phyloP scores from a whole-genome alignment of 192 early-diverging fungal species.

The Globomyces pollinis-pini region DNA sequence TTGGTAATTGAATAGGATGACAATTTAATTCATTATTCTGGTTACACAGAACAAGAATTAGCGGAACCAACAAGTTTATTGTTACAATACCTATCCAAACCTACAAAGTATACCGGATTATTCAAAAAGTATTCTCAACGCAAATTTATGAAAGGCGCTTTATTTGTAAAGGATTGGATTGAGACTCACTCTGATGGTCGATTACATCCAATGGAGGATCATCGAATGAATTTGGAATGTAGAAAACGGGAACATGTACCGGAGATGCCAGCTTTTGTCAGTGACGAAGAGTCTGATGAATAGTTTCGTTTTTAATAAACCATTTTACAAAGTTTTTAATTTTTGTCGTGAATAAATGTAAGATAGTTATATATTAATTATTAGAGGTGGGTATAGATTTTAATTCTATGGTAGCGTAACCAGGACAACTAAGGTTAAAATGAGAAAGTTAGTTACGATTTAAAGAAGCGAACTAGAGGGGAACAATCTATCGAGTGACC shows the following conservation, averaged over 20 bases:
- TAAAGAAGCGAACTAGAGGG: too few relatives aligned
- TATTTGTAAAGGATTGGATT: conserved; percentile 80
- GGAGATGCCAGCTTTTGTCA: too few relatives aligned
- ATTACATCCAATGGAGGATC: conserved; percentile 6
- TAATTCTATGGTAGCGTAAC: not conserved
- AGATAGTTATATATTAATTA: too few relatives aligned
- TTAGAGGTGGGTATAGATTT: too few relatives aligned
- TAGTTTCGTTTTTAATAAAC: too few relatives aligned
- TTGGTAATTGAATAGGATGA: conserved; percentile 32
- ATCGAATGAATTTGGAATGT: conserved; percentile 10
- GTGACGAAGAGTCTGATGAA: too few relatives aligned
- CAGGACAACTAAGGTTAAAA: too few relatives aligned
- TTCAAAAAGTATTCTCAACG: conserved; percentile 78
- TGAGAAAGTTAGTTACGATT: too few relatives aligned
- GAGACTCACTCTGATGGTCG: conserved; percentile 22
- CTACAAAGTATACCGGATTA: conserved; percentile 54
- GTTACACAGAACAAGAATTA: conserved; percentile 67
- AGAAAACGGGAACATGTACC: too few relatives aligned
- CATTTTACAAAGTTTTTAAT: too few relatives aligned
- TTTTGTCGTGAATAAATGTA: too few relatives aligned
- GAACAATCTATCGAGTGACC: too few relatives aligned
- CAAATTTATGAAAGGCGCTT: conserved; percentile 71
- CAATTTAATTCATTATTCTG: conserved; percentile 71
- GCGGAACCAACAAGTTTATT: conserved; percentile 48
- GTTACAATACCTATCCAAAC: conserved; percentile 56